These are phyloP conservation scores for Neofusicoccum laricinum DNA, from an alignment of 2,329 filamentous ascomycete genomes.

Conservation along the genomic window DNA sequence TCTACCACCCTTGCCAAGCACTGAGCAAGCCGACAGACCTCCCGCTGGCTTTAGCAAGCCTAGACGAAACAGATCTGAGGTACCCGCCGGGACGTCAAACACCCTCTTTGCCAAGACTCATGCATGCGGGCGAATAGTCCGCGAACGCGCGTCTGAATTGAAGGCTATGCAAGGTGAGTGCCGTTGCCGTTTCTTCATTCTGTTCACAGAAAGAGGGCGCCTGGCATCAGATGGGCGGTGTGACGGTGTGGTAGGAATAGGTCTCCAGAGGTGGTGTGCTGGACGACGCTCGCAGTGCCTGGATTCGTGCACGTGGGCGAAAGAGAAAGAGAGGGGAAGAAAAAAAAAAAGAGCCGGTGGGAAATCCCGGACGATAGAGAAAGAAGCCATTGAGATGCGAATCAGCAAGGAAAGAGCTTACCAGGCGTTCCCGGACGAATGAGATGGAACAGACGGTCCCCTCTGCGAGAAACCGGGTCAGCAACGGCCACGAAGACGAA, in stretches of 20 bases:
- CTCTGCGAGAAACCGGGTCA: slow-evolving; percentile 50
- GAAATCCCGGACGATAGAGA: slow-evolving; percentile 18
- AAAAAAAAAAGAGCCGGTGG: slow-evolving; percentile 1
- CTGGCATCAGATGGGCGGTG: neutral
- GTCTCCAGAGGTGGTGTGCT: neutral
- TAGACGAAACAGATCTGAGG: slow-evolving; percentile 10
- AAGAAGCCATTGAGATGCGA: slow-evolving; percentile 20
- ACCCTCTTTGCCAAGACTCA: neutral
- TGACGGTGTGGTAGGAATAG: neutral
- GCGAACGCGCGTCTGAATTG: neutral
- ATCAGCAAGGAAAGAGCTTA: slow-evolving; percentile 49
- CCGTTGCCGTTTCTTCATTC: neutral
- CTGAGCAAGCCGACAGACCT: neutral
- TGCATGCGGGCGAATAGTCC: neutral
- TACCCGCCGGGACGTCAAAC: neutral
- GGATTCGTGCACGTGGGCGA: slow-evolving; percentile 14
- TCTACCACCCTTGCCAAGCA: neutral
- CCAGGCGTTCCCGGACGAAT: slow-evolving; percentile 79
- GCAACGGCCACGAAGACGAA: slow-evolving; percentile 20
- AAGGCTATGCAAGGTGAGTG: neutral
- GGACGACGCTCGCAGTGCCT: neutral
- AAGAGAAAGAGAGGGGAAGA: slow-evolving; percentile 1
- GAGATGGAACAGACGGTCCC: slow-evolving; percentile 80
- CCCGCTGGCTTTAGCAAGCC: slow-evolving; percentile 5
- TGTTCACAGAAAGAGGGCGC: neutral